These are phyloP conservation scores for Salvia splendens DNA, from an alignment of 257 asterid species.

Conservation along the genomic window DNA sequence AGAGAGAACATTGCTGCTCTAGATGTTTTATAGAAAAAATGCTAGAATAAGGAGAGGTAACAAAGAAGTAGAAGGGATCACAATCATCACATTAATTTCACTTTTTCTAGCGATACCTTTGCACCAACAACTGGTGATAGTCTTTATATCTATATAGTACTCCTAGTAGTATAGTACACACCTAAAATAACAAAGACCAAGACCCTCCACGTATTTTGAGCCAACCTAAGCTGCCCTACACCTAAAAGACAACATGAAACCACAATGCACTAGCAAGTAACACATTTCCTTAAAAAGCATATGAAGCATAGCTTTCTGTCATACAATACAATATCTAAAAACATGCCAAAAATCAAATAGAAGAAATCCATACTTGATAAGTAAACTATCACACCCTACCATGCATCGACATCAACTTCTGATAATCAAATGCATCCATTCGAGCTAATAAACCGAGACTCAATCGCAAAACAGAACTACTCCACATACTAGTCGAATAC, in stretches of 20 bases:
- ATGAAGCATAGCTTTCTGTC: not conserved
- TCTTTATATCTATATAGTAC: not conserved
- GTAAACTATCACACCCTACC: constrained; percentile 4
- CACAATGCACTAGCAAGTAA: constrained; percentile 13
- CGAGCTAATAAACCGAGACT: not conserved
- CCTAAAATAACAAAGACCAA: not conserved
- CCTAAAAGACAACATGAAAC: constrained; percentile 20
- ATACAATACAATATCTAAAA: not conserved
- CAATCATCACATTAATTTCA: constrained; percentile 2
- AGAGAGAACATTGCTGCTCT: constrained; percentile 8
- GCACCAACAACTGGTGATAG: not conserved
- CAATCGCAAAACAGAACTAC: constrained; percentile 13
- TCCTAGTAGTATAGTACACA: not conserved
- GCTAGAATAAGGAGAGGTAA: constrained; percentile 14
- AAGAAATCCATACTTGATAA: not conserved
- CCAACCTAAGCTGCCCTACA: not conserved
- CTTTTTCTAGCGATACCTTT: constrained; percentile 9
- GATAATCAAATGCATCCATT: constrained; percentile 21
- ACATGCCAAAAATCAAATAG: constrained; percentile 6
- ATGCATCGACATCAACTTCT: not conserved
- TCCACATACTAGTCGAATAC: constrained; percentile 10
- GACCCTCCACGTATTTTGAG: not conserved
- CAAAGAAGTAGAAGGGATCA: constrained; percentile 8
- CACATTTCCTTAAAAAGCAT: constrained; percentile 5
- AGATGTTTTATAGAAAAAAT: constrained; percentile 6